Base-by-base conservation (phyloP, 345 rosid species). In the Linum tenue region DNA sequence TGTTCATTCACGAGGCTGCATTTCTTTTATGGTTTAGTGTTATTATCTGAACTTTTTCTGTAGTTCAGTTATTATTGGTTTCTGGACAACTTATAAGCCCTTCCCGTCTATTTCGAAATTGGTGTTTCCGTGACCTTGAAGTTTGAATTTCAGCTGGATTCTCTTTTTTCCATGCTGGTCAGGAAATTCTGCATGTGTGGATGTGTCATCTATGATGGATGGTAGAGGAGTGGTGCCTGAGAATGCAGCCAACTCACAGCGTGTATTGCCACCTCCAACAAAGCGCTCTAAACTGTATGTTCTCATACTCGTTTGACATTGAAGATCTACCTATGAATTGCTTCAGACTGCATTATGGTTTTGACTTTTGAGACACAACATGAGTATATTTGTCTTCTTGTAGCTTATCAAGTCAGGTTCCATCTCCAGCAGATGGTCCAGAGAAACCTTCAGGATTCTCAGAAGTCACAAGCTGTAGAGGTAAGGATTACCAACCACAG, bases 251-350 rank as follows among this genome's bases (percentile, higher is more conserved):
- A 69, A 67, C 65, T 80, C 78, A 4, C 75, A 68, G 60, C 68
- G 71, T 63, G 65, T n/a, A 60, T 64, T 73, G 77, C 74, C 69
- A 58, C 84, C 83, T 69, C 78, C 86, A 64, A 70, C 75, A 69
- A 84, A 84, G 66, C 84, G 84, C 64, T 56, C 75, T 72, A 84
- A 80, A 78, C 39, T 73, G 86, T 84, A 82, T 76, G 84, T 42
- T 67, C 59, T 43, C 36, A 39, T 9, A 58, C 64, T 76, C 56
- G 59, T 17, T 6, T 58, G 15, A 10, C 36, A 37, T 59, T 16
- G 2, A 22, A 37, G 9, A 44, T 67, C 53, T 39, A 39, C 66
- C 22, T 37, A 59, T 50, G 22, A 37, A 37, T 39, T 69, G 62
- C 37, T 39, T 41, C 7, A 41, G 4, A 10, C 14, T 59, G 6